Base-by-base conservation (phyloP, 78 protist species). In the slime mould (Dictyostelium discoideum) region DNA sequence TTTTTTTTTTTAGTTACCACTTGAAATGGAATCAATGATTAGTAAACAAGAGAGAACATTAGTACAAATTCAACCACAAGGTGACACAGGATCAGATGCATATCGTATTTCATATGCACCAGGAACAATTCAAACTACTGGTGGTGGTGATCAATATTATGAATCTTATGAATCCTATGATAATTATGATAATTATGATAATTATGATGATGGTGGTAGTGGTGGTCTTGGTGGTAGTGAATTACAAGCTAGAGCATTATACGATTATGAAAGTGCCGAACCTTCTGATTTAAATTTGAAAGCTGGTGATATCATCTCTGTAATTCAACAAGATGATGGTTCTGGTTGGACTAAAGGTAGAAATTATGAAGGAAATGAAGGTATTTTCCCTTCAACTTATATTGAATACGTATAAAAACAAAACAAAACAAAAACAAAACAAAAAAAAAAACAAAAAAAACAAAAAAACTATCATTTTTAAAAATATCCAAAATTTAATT, bases 1-100 rank as follows among this genome's bases (percentile, higher is more conserved):
- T 50, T 42, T 16, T n/a, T 60, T 60, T 37, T 63, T 22, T 9
- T 48, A 89, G 87, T 46, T 90, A 82, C 94, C 94, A 80, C 32
- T 24, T 7, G 94, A 90, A 29, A 60, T 82, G 63, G 94, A 90
- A 42, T 50, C 94, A 72, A 26, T 90, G 60, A 90, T 90, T 72
- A 90, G 87, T 50, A 90, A 90, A 82, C 94, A 90, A 72, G 94
- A 90, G 32, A 90, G 94, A 82, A 90, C 94, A 29, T 82, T 90
- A 79, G 94, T 90, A 11, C 94, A 90, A 82, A 90, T 90, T 73
- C 94, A 90, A 82, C 94, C 94, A 90, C 94, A 90, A 44, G 79
- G 79, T 32, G 94, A 82, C 37, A 80, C 42, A 67, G 40, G 54
- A 50, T 24, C 63, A 39, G 94, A 82, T 37, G 84, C 50, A 69